Evolutionary conservation across 768 basidiomycete species (phyloP), one percentile per base, ranked within the genome.

Genomic region (Aureoboletus auriporus): DNA sequence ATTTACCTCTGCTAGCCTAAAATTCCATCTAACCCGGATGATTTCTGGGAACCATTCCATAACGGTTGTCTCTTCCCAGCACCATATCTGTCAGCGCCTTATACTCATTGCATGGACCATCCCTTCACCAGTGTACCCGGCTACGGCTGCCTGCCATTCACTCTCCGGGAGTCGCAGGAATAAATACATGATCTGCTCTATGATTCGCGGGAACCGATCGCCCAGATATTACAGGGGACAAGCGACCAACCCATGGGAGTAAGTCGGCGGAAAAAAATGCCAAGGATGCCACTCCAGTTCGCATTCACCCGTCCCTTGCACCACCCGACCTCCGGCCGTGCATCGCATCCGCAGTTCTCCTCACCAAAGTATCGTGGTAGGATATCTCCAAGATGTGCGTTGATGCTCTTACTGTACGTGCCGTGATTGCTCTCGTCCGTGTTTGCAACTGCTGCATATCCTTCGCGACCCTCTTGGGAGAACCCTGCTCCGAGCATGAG

Each of bases 131-230:
- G 76, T 72, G 59, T 82, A 88, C 14, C 84, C 86, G 4, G 82
- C 84, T 23, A 79, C 73, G 20, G n/a, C n/a, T n/a, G n/a, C n/a
- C n/a, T n/a, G n/a, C n/a, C n/a, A 88, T 76, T 85, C 86, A 87
- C 62, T 88, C 86, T 11, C 84, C 84, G 1, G 82, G 67, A 0
- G 60, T 50, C 8, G 72, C 68, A 37, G 55, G 49, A 8, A 51
- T 30, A 11, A 39, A 46, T 0, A 20, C 13, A 14, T 49, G 42
- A 9, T 51, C 23, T 16, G 37, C 39, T 11, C 33, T 23, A 14
- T 39, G 46, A n/a, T 41, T 40, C 14, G 39, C 42, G 5, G 68
- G 65, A 30, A 50, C 41, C 0, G 42, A 37, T n/a, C 82, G 71
- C 7, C 75, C 73, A 3, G 83, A 67, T 13, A 83, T 59, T 27